Evolutionary conservation across 1,284 basidiomycete species (phyloP).

Genomic region (Ustanciosporium gigantosporum): DNA sequence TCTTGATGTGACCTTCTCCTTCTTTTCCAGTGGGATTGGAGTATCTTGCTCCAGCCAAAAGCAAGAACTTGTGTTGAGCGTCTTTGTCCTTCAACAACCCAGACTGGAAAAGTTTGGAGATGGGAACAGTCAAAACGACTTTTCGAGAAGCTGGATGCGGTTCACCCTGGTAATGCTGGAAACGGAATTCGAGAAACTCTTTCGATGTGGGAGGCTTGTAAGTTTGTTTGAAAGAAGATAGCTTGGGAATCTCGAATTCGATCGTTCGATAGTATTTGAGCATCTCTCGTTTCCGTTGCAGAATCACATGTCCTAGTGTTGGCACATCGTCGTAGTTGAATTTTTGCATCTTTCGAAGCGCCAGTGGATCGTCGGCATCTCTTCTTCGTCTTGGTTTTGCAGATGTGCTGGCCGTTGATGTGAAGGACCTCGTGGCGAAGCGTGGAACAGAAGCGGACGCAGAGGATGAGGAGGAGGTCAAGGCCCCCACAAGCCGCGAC

Average conservation of each 20-base stretch:
- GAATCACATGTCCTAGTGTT: constrained; percentile 50
- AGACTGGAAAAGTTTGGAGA: constrained; percentile 44
- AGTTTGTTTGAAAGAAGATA: constrained; percentile 50
- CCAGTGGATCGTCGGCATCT: constrained; percentile 34
- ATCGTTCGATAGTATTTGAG: constrained; percentile 47
- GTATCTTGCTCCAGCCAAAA: constrained; percentile 60
- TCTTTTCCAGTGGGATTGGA: background rate
- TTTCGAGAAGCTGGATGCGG: constrained; percentile 60
- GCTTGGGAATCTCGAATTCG: constrained; percentile 56
- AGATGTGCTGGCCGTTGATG: constrained; percentile 11
- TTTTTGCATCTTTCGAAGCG: constrained; percentile 42
- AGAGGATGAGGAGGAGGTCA: constrained; percentile 10
- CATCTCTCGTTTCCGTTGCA: constrained; percentile 49
- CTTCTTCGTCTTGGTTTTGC: constrained; percentile 48
- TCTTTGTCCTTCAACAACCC: constrained; percentile 31
- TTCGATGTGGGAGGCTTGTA: constrained; percentile 50
- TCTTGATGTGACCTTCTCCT: constrained; percentile 54
- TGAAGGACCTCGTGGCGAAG: constrained; percentile 14
- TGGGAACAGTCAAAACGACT: constrained; percentile 53
- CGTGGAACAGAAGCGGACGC: constrained; percentile 1
- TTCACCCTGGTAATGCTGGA: constrained; percentile 62
- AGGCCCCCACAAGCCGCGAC: too few relatives aligned
- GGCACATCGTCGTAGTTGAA: constrained; percentile 59
- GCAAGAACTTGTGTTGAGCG: constrained; percentile 61
- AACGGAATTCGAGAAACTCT: constrained; percentile 49